Evolutionary conservation across 2,329 filamentous ascomycete species (phyloP).

Genomic region (Sporothrix pseudoabietina): DNA sequence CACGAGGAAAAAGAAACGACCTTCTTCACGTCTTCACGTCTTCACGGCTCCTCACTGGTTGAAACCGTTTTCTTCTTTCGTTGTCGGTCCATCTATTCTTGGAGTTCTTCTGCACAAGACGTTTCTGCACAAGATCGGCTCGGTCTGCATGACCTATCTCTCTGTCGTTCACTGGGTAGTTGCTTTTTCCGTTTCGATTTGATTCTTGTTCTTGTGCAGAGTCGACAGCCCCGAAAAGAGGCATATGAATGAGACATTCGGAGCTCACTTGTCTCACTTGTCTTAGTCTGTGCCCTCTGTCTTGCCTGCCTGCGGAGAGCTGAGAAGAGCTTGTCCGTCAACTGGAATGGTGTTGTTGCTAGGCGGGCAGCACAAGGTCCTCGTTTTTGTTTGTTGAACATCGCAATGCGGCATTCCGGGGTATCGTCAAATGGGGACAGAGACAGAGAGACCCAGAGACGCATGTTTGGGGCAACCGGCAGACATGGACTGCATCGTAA

Average conservation of each 20-base stretch:
- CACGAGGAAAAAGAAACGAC: neutral
- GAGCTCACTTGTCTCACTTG: neutral
- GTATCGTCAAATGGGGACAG: neutral
- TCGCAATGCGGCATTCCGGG: neutral
- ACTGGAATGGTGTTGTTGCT: slow-evolving; percentile 22
- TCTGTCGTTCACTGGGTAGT: neutral
- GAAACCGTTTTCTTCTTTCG: neutral
- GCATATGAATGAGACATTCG: neutral
- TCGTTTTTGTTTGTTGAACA: neutral
- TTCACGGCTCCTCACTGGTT: neutral
- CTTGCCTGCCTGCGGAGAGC: slow-evolving; percentile 4
- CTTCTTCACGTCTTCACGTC: too few relatives aligned
- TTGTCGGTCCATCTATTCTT: too few relatives aligned
- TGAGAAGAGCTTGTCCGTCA: neutral
- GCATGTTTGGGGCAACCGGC: neutral
- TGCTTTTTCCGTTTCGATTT: neutral
- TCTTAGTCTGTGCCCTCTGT: neutral
- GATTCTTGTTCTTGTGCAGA: slow-evolving; percentile 1
- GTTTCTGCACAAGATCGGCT: slow-evolving; percentile 16
- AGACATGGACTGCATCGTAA: neutral
- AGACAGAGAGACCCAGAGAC: neutral
- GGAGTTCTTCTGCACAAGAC: neutral
- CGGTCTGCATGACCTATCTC: neutral
- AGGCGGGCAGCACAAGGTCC: neutral
- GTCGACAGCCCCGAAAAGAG: neutral